Base-by-base conservation (phyloP, 805 yeast species). In the Groenewaldozyma salmanticensis region DNA sequence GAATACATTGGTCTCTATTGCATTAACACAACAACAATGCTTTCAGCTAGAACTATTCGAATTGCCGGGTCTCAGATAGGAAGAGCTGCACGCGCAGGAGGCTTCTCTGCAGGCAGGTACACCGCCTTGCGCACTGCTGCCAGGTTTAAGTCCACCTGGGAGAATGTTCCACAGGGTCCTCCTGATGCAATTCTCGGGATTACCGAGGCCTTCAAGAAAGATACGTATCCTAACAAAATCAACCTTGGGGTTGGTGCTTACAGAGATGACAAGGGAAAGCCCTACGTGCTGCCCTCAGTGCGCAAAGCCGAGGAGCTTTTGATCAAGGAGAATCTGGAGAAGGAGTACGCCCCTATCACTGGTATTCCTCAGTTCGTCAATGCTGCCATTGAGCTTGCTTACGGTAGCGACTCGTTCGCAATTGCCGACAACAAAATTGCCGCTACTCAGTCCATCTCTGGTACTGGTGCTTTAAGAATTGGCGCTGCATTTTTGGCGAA, bases 391-490 rank as follows among this genome's bases (percentile, higher is more conserved):
- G 65, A 73, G 53, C 77, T 86, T 55, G 70, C 90, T 35, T 86
- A 78, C 66, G 77, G 81, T 49, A 77, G 70, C 46, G 83, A 83
- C 31, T 66, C 71, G 31, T 58, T 71, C 44, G 72, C 81, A 42
- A 61, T 81, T 33, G 63, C 65, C 11, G 78, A 75, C 38, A 72
- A 73, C 42, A 71, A 94, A 53, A 72, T 88, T 32, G 81, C 86
- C 40, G 76, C 94, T 38, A 71, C 87, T 11, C 98, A 90, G 66
- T 81, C 96, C 43, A 71, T 90, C 47, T 81, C 94, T 31, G 98
- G 98, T 48, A 90, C 98, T 31, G 98, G 98, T 47, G 90, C 96
- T 2, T 68, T 88, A 47, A 77, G 94, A 51, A 79, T 90, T 31
- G 77, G 87, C 38, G 90, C 83, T 19, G 90, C 80, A 56, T 83